Evolutionary conservation across 2,329 filamentous ascomycete genomes (phyloP).

Genomic region (Trichoderma sp.): DNA sequence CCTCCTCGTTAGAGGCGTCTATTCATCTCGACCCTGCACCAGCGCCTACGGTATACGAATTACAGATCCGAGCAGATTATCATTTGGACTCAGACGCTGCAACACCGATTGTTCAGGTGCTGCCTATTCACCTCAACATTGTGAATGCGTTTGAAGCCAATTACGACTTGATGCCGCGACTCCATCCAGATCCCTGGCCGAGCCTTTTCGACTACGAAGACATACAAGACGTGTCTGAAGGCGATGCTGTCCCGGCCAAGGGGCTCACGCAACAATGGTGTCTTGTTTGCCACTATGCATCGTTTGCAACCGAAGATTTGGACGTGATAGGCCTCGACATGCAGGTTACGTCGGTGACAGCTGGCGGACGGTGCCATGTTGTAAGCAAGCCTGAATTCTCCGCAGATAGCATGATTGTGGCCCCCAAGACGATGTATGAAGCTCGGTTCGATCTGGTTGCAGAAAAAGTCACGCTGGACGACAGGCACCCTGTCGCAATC

Average conservation of each 20-base stretch:
- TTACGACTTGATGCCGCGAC: slow-evolving; percentile 80
- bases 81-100: slow-evolving; percentile 77
- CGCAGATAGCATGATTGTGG: slow-evolving; percentile 54
- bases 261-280: slow-evolving; percentile 84
- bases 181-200: slow-evolving; percentile 82
- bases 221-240: slow-evolving; percentile 44
- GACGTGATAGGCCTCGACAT: slow-evolving; percentile 66
- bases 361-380: slow-evolving; percentile 63
- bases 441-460: slow-evolving; percentile 73
- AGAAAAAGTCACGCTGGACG: slow-evolving; percentile 79
- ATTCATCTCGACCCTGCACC: slow-evolving; percentile 56
- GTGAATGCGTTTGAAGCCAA: slow-evolving; percentile 88
- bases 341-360: slow-evolving; percentile 61
- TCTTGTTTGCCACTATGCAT: slow-evolving; percentile 72
- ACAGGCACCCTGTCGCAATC: slow-evolving; percentile 73
- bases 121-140: slow-evolving; percentile 70
- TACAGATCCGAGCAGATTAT: slow-evolving; percentile 77
- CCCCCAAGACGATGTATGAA: slow-evolving; percentile 70
- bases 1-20: slow-evolving; percentile 48
- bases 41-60: slow-evolving; percentile 61
- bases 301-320: slow-evolving; percentile 75
- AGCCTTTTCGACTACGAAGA: slow-evolving; percentile 74
- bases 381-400: slow-evolving; percentile 46
- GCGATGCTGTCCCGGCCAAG: slow-evolving; percentile 42
- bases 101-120: slow-evolving; percentile 77